A percentile compares a stretch with the other conserved stretches of the same genome.
phyloP scores from a whole-genome alignment of 2,329 filamentous ascomycete genomes.

The Nemania sp. region DNA sequence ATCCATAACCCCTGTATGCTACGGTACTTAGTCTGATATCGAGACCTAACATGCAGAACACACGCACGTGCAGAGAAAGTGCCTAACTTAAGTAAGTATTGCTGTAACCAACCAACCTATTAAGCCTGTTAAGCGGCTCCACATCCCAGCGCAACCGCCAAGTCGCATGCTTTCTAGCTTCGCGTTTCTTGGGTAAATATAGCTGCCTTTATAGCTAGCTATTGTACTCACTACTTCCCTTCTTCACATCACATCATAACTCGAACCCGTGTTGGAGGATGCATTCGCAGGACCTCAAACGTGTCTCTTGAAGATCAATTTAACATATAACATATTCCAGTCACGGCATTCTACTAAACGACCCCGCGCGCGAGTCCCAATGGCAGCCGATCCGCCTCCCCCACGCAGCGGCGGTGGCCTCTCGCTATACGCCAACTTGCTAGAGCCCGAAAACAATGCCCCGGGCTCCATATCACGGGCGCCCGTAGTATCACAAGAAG shows the following conservation, averaged over 20 bases:
- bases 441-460: slow-evolving; percentile 67
- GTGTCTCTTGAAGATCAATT: background rate
- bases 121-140: background rate
- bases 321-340: background rate
- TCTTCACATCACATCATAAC: background rate
- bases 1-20: slow-evolving; percentile 1
- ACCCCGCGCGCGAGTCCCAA: slow-evolving; percentile 22
- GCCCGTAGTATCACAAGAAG: slow-evolving; percentile 77
- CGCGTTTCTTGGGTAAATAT: background rate
- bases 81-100: too few species aligned
- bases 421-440: slow-evolving; percentile 87
- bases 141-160: slow-evolving; percentile 16
- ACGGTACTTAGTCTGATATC: background rate
- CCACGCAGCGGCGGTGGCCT: slow-evolving; percentile 63
- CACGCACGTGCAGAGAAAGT: slow-evolving; percentile 4
- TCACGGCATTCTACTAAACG: background rate
- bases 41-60: slow-evolving; percentile 9
- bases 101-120: too few species aligned
- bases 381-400: slow-evolving; percentile 50
- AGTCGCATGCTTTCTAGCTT: background rate
- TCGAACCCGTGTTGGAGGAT: background rate
- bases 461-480: slow-evolving; percentile 79
- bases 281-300: background rate
- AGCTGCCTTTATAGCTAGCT: background rate
- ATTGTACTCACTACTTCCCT: background rate